phyloP scores from a whole-genome alignment of 108 stramenopile species.

The Skeletonema marinoi region DNA sequence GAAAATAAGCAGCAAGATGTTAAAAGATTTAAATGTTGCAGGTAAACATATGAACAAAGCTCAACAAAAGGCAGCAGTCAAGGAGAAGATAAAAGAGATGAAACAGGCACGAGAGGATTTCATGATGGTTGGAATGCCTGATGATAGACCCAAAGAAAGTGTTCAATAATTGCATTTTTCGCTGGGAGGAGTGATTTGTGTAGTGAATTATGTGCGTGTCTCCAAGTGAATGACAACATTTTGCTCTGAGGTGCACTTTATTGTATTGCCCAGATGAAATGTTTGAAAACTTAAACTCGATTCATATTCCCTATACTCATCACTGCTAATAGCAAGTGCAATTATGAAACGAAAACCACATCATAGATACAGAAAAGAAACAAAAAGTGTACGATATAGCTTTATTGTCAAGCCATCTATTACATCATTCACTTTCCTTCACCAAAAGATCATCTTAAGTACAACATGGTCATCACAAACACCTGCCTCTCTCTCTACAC shows the following conservation, averaged over 20 bases:
- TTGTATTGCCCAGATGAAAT: slow-evolving; percentile 2
- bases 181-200: neutral
- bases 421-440: neutral
- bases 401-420: slow-evolving; percentile 15
- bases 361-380: neutral
- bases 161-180: neutral
- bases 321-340: neutral
- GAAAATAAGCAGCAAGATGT: neutral
- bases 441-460: neutral
- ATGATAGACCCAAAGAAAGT: neutral
- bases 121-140: slow-evolving; percentile 24
- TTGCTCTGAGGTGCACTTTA: neutral
- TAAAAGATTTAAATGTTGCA: neutral
- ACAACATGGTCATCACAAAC: neutral
- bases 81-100: slow-evolving; percentile 15
- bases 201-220: neutral
- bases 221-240: slow-evolving; percentile 21
- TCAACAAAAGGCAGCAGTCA: neutral
- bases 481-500: neutral
- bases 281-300: slow-evolving; percentile 1
- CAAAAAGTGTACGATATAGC: neutral
- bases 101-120: slow-evolving; percentile 29
- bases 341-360: neutral
- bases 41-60: neutral
- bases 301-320: neutral